Base-by-base conservation (phyloP, 2,329 filamentous ascomycete genomes). In the Penicillium sp. region DNA sequence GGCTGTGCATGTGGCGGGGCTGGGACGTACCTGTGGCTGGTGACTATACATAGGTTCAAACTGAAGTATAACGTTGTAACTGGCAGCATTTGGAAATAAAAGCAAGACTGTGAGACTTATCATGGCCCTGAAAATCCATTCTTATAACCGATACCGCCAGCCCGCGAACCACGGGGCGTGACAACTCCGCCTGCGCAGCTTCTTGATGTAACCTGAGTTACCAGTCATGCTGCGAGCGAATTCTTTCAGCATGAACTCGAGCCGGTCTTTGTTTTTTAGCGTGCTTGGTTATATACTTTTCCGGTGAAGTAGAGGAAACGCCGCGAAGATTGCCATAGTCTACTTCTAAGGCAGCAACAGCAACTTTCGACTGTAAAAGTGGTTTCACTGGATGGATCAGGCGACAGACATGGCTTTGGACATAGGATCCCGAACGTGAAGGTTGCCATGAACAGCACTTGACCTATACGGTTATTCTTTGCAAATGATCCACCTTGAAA, bases 131-230 rank as follows among this genome's bases (percentile, higher is more conserved):
- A 13, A 40, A 30, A 25, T 18, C 18, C 14, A 18, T 38, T 50
- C 49, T 53, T 59, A 57, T 53, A 51, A 13, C 6, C 22, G 4
- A 16, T 38, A 8, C 13, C 31, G 44, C 27, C 42, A 41, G 5
- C 39, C 24, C 35, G 16, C 31, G 39, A 51, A 31, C 22, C 16
- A 36, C 48, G 41, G 40, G 51, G 53, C 54, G 55, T 62, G 60
- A 62, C 58, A 51, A 24, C 38, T 51, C 46, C 52, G 42, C 51
- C 53, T 60, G 60, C 50, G 41, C 51, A 53, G 48, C 46, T 53
- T 56, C 44, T 38, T 35, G 7, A 54, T 57, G 48, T 41, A 30
- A 59, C 54, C 41, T 50, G 50, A 54, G 38, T 28, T 35, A 36
- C 48, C 42, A 53, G 57, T 58, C 55, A 60, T 51, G 53, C 47